Conservation (phyloP, 176 grass and related monocot genomes). For the Otatea glauca region DNA sequence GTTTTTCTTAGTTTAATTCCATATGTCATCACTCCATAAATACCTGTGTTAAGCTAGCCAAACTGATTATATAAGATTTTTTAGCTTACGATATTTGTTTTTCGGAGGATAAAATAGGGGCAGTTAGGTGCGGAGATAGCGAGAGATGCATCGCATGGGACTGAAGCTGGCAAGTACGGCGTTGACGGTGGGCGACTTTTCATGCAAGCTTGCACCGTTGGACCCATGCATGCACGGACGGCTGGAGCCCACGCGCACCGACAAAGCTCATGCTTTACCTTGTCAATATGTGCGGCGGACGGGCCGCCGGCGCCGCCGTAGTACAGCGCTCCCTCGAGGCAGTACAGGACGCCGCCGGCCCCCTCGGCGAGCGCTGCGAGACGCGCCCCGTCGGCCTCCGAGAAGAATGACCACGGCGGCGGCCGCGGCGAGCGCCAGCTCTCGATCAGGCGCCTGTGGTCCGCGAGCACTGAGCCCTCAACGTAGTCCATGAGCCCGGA, state of each 20-base stretch:
- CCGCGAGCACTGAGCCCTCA: constrained; percentile 55
- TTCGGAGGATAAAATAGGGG: background rate
- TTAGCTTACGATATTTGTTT: background rate
- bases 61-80: background rate
- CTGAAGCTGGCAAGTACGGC: constrained; percentile 40
- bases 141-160: constrained; percentile 24
- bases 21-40: background rate
- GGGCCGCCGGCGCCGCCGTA: constrained; percentile 42
- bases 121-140: background rate
- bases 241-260: background rate
- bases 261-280: constrained; percentile 39
- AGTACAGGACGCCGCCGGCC: constrained; percentile 54
- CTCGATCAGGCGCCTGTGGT: constrained; percentile 35
- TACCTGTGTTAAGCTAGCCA: background rate
- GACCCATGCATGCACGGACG: background rate
- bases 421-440: constrained; percentile 53
- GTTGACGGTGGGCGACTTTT: background rate
- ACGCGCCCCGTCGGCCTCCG: background rate
- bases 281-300: background rate
- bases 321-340: constrained; percentile 63
- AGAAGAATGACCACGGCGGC: constrained; percentile 41
- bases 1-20: background rate
- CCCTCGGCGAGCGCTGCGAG: constrained; percentile 35
- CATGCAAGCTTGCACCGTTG: background rate
- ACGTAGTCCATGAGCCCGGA: constrained; percentile 65